Conservation (phyloP, 2,329 filamentous ascomycete genomes). For the Botrytis elliptica region DNA sequence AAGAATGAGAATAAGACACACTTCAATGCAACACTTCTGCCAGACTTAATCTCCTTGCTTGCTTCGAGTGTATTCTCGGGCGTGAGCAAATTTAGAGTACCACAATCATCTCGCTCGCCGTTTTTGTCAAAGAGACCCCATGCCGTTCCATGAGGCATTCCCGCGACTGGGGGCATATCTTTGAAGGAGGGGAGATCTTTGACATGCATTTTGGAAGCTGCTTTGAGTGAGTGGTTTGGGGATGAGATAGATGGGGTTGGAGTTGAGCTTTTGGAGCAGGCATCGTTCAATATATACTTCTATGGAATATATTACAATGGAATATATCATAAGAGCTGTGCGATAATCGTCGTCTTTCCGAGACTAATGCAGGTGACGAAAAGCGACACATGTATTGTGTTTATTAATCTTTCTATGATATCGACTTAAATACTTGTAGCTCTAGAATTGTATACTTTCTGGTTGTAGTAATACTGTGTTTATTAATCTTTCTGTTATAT, state of each 20-base stretch:
- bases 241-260: background rate
- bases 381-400: background rate
- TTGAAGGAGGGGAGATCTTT: slow-evolving; percentile 37
- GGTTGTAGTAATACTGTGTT: background rate
- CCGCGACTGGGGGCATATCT: slow-evolving; percentile 43
- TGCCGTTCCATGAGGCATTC: slow-evolving; percentile 44
- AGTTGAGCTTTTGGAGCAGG: background rate
- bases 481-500: background rate
- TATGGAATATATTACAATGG: background rate
- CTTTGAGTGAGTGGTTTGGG: background rate
- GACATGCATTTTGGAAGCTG: background rate
- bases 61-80: slow-evolving; percentile 44
- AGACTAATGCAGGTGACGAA: background rate
- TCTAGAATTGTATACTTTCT: no score
- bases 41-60: slow-evolving; percentile 44
- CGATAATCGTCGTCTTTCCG: background rate
- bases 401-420: background rate
- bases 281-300: background rate
- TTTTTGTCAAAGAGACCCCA: slow-evolving; percentile 42
- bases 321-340: background rate
- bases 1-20: slow-evolving; percentile 1
- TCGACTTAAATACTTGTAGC: rapidly evolving
- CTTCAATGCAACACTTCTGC: slow-evolving; percentile 40
- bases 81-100: slow-evolving; percentile 48
- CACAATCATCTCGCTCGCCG: slow-evolving; percentile 48